Conservation (phyloP, 2,329 filamentous ascomycete genomes). For the Scytalidium lignicola region DNA sequence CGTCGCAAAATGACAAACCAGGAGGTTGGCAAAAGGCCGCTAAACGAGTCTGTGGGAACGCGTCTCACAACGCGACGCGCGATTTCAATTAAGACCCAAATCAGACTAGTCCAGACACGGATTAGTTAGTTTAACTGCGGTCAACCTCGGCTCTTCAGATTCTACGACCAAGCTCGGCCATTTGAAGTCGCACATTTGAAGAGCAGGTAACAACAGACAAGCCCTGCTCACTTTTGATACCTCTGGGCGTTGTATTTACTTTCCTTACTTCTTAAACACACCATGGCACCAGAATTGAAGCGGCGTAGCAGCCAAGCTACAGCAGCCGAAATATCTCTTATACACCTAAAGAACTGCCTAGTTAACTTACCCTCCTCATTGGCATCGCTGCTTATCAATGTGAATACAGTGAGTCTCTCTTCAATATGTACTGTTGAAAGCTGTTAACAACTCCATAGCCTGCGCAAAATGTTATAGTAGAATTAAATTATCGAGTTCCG, state of each 20-base stretch:
- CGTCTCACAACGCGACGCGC: neutral
- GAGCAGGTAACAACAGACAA: neutral
- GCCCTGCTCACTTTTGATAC: neutral
- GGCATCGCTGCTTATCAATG: conserved; percentile 78
- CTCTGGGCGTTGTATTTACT: neutral
- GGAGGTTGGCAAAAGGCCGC: neutral
- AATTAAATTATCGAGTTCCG: conserved; percentile 70
- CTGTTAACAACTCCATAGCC: conserved; percentile 45
- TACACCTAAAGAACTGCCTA: conserved; percentile 88
- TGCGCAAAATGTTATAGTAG: conserved; percentile 93
- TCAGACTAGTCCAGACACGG: neutral
- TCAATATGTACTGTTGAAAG: neutral
- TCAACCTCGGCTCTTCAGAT: neutral
- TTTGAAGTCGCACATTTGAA: neutral
- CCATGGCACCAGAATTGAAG: conserved; percentile 19
- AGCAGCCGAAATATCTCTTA: conserved; percentile 76
- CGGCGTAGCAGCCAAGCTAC: conserved; percentile 53
- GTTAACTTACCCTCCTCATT: conserved; percentile 86
- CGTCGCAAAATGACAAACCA: neutral
- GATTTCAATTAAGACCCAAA: neutral
- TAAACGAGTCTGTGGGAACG: neutral
- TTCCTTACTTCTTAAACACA: conserved; percentile 3
- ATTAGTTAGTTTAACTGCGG: neutral
- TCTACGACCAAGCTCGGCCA: neutral
- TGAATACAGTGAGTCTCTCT: conserved; percentile 69